phyloP scores from a whole-genome alignment of 768 basidiomycete species.

The Hydnum rufescens region DNA sequence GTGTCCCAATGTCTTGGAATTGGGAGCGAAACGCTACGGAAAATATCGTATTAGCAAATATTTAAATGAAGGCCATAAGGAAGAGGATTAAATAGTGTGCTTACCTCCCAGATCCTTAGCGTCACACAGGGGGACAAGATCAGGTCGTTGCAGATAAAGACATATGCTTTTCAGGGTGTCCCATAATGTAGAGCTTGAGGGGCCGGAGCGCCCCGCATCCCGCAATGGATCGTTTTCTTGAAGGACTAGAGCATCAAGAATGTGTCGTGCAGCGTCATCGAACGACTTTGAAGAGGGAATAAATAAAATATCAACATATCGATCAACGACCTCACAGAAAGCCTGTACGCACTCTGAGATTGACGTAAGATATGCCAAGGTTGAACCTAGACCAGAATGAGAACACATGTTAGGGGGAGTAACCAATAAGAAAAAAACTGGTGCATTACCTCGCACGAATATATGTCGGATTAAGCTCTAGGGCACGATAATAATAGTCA shows the following conservation, averaged over 20 bases:
- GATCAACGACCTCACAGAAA: conserved; percentile 9
- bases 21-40: background rate
- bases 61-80: background rate
- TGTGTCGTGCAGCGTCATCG: conserved; percentile 68
- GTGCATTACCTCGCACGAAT: conserved; percentile 61
- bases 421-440: background rate
- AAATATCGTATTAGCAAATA: background rate
- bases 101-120: conserved; percentile 44
- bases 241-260: conserved; percentile 72
- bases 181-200: conserved; percentile 68
- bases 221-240: conserved; percentile 66
- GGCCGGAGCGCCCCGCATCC: conserved; percentile 30
- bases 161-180: conserved; percentile 71
- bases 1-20: background rate
- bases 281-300: conserved; percentile 34
- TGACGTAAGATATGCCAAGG: conserved; percentile 81
- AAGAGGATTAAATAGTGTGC: too few species aligned
- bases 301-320: conserved; percentile 10
- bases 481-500: conserved; percentile 65
- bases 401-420: background rate
- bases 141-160: conserved; percentile 56
- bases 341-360: conserved; percentile 40
- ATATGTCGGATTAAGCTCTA: conserved; percentile 75
- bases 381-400: conserved; percentile 45
- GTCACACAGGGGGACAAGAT: conserved; percentile 59